Evolutionary conservation across 2,329 filamentous ascomycete species (phyloP), one percentile per base, ranked within the genome.

Genomic region (Pseudocercospora fuligena): DNA sequence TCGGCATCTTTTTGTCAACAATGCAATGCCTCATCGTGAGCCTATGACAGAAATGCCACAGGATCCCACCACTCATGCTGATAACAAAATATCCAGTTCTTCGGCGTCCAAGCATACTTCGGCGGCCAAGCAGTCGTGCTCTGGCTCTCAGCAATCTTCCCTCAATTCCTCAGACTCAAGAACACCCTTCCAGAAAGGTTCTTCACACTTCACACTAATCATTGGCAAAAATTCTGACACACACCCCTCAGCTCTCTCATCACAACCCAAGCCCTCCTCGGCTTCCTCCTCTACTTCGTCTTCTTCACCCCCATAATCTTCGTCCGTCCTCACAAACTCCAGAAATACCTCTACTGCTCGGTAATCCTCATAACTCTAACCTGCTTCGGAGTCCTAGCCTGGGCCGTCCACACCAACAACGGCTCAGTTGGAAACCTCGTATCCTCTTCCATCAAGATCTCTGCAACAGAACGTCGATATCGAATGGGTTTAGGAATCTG

Each of bases 41-140:
- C 40, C 19, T 46, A 46, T 5, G 16, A 19, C 40, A 46, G 19
- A 46, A 19, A 6, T 46, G 40, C 40, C 40, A 46, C 40, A 19
- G 1, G 16, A 19, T 11, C 4, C 5, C 7, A 46, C 14, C 40
- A 16, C 4, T 8, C 40, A 5, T 16, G 19, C 40, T 46, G 19
- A 46, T 5, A 8, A 46, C 12, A 31, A 31, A 5, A 31, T 9
- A 19, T 12, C 12, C 19, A 46, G 40, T 71, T 65, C 29, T 68
- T 65, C 60, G 70, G 70, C 27, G 70, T 64, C 9, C 72, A 73
- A 56, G 69, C 69, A 63, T 73, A 71, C 47, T 73, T 67, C 31
- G 71, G 72, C n/a, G 71, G 70, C 16, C 67, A 69, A 27, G 67
- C 72, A 5, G 66, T 69, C 23, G 63, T 67, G 8, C 56, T 73